Percentiles rank a stretch among this genome's conserved stretches.
phyloP scores from a whole-genome alignment of 169 alveolate genomes.

The Plasmodium berghei region DNA sequence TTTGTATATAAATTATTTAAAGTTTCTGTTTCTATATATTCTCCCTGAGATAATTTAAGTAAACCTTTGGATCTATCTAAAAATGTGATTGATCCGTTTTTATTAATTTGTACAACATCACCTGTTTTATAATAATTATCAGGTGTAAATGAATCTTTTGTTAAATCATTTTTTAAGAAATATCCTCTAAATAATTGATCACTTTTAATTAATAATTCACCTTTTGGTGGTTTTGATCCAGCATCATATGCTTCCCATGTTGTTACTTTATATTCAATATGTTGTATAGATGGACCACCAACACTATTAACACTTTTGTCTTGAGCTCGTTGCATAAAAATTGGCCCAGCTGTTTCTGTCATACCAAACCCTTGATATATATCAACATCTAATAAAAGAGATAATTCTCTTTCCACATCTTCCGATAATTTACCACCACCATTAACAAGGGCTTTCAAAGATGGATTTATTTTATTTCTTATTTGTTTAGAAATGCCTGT shows the following conservation, averaged over 20 bases:
- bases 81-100: slow-evolving; percentile 91
- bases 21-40: slow-evolving; percentile 88
- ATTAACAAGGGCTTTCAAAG: slow-evolving; percentile 3
- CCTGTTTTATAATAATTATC: slow-evolving; percentile 95
- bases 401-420: slow-evolving; percentile 30
- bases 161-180: slow-evolving; percentile 89
- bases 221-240: slow-evolving; percentile 90
- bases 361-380: slow-evolving; percentile 66
- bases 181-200: slow-evolving; percentile 90
- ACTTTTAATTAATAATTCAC: slow-evolving; percentile 94
- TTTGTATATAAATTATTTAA: slow-evolving; percentile 40
- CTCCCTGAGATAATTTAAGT: slow-evolving; percentile 96
- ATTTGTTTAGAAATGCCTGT: slow-evolving; percentile 47
- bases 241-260: slow-evolving; percentile 77
- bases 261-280: slow-evolving; percentile 9
- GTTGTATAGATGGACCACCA: slow-evolving; percentile 37
- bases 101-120: slow-evolving; percentile 91
- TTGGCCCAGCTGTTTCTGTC: slow-evolving; percentile 61
- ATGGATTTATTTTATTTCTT: slow-evolving; percentile 39
- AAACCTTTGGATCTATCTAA: slow-evolving; percentile 95
- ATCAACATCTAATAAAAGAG: slow-evolving; percentile 4
- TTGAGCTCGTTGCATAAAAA: slow-evolving; percentile 3
- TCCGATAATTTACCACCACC: slow-evolving; percentile 68
- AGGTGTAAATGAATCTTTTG: slow-evolving; percentile 86
- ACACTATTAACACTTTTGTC: slow-evolving; percentile 2